Percentiles rank a stretch among this genome's conserved stretches.
phyloP scores from a whole-genome alignment of 2,329 filamentous ascomycete genomes.

The Penicillium aurantiogriseum region DNA sequence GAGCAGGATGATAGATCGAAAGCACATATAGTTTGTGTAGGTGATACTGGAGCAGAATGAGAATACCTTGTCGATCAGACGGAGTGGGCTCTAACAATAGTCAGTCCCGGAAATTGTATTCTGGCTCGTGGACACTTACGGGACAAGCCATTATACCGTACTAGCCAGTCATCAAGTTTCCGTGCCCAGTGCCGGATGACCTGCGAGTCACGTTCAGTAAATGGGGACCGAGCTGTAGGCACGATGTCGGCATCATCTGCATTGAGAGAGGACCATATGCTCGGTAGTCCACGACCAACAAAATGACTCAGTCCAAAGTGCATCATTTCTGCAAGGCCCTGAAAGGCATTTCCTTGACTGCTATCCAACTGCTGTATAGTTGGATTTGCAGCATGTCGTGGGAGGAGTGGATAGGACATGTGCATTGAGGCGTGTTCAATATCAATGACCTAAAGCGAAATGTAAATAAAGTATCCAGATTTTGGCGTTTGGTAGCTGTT shows the following conservation, averaged over 20 bases:
- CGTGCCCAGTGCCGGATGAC: constrained; percentile 31
- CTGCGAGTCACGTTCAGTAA: constrained; percentile 28
- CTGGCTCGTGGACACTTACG: constrained; percentile 16
- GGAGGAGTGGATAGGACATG: constrained; percentile 31
- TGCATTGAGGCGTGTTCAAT: constrained; percentile 35
- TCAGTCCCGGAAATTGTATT: neutral
- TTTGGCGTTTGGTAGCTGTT: neutral
- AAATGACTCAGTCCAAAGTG: constrained; percentile 32
- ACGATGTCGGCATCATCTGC: constrained; percentile 13
- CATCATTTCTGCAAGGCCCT: constrained; percentile 32
- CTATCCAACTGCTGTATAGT: constrained; percentile 21
- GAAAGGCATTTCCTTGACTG: constrained; percentile 26
- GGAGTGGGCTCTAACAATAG: constrained; percentile 24
- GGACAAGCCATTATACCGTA: constrained; percentile 29
- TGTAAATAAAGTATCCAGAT: neutral
- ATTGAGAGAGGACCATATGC: constrained; percentile 31
- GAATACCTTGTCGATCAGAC: constrained; percentile 31
- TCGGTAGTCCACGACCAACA: constrained; percentile 29
- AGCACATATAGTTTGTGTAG: constrained; percentile 33
- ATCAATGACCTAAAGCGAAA: constrained; percentile 25
- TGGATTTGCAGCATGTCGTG: constrained; percentile 23
- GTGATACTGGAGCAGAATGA: constrained; percentile 34
- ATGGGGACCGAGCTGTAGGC: constrained; percentile 17
- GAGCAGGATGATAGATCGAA: constrained; percentile 32
- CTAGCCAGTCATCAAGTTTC: constrained; percentile 31